Evolutionary conservation across 352 stramenopile genomes (phyloP).

Genomic region (Phytopythium oedochilum): DNA sequence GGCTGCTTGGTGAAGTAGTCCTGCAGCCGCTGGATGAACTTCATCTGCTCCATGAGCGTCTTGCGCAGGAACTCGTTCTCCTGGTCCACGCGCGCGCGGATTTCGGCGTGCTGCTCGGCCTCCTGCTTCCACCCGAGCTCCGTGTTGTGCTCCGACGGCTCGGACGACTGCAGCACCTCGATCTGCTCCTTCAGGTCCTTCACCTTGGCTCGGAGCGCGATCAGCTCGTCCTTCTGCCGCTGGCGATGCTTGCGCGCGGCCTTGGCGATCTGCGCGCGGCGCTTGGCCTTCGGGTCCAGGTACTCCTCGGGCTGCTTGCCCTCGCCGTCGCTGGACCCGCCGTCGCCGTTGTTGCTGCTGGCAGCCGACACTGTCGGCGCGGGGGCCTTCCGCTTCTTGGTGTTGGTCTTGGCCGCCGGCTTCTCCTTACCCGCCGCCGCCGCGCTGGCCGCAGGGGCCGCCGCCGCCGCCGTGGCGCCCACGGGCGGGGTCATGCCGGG

Average conservation of each 20-base stretch:
- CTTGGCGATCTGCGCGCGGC: slow-evolving; percentile 85
- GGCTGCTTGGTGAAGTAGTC: slow-evolving; percentile 91
- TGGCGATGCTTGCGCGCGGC: slow-evolving; percentile 84
- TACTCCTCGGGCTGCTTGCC: slow-evolving; percentile 76
- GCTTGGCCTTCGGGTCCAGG: slow-evolving; percentile 82
- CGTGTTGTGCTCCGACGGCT: slow-evolving; percentile 87
- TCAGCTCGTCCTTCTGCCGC: slow-evolving; percentile 86
- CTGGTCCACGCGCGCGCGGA: slow-evolving; percentile 83
- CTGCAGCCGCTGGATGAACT: slow-evolving; percentile 88
- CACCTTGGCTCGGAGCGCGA: slow-evolving; percentile 79
- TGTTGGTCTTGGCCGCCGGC: slow-evolving; percentile 35
- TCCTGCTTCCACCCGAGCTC: slow-evolving; percentile 88
- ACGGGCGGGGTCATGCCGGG: slow-evolving; percentile 4
- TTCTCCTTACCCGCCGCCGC: slow-evolving; percentile 29
- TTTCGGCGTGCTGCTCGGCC: slow-evolving; percentile 84
- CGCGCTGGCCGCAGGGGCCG: slow-evolving; percentile 8
- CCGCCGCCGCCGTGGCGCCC: slow-evolving; percentile 12
- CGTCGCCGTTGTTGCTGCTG: slow-evolving; percentile 26
- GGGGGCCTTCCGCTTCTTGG: slow-evolving; percentile 75
- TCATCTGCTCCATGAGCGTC: slow-evolving; percentile 90
- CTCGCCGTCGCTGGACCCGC: slow-evolving; percentile 35
- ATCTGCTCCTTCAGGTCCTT: slow-evolving; percentile 90
- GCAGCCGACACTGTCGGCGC: slow-evolving; percentile 22
- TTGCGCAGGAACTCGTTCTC: slow-evolving; percentile 88
- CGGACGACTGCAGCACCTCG: slow-evolving; percentile 83